Percentiles rank a stretch among this genome's conserved stretches.
These are phyloP conservation scores for Pseudognaphalium luteoalbum DNA, from an alignment of 129 eudicot species.

Conservation along the genomic window DNA sequence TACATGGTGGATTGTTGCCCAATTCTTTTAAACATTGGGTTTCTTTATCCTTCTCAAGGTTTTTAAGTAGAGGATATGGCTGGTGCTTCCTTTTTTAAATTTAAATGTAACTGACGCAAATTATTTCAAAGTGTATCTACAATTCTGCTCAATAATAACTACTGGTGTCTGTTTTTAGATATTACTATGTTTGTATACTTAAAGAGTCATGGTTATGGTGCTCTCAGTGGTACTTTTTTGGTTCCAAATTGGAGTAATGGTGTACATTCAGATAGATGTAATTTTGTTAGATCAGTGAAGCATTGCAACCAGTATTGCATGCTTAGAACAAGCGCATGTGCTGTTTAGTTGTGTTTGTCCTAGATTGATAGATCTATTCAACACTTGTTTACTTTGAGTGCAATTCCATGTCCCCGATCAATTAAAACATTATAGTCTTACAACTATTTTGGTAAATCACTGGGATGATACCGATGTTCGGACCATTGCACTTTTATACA, in stretches of 20 bases:
- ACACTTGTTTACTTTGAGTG: neutral
- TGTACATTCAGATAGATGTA: neutral
- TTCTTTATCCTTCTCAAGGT: neutral
- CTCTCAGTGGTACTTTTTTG: neutral
- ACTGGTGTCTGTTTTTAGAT: neutral
- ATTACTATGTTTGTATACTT: neutral
- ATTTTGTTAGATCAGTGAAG: neutral
- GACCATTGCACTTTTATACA: neutral
- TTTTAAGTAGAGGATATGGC: neutral
- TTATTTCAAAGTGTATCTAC: neutral
- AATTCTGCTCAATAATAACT: neutral
- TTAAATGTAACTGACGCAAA: slow-evolving; percentile 4
- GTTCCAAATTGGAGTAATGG: neutral
- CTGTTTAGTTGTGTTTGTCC: neutral
- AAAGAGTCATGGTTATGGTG: neutral
- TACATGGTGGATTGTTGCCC: slow-evolving; percentile 20
- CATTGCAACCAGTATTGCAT: neutral
- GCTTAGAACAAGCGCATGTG: neutral
- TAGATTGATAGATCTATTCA: neutral
- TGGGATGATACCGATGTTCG: too few species aligned
- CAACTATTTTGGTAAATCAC: neutral
- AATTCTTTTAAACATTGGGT: slow-evolving; percentile 18
- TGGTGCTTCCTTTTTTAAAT: slow-evolving; percentile 5
- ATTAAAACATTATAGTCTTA: neutral
- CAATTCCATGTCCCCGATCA: neutral